Percentiles rank a stretch among this genome's conserved stretches.
These are phyloP conservation scores for Blepharisma stoltei DNA, from an alignment of 73 alveolate species.

Conservation along the genomic window DNA sequence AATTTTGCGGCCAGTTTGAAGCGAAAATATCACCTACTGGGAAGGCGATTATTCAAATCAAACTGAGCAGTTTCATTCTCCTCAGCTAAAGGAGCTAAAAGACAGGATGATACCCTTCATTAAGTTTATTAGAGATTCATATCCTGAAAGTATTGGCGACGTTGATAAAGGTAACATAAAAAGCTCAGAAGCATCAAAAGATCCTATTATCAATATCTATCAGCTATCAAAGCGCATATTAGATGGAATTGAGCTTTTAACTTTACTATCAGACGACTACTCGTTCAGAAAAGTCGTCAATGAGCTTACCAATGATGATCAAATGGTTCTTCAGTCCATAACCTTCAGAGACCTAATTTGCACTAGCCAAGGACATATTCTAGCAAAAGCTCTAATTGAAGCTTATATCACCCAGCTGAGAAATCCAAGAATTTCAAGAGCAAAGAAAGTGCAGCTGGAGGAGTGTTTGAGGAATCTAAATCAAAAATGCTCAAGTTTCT, in stretches of 20 bases:
- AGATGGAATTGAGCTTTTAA: not conserved
- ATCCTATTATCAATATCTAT: not conserved
- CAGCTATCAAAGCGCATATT: not conserved
- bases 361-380: not conserved
- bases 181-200: not conserved
- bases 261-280: not conserved
- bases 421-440: not conserved
- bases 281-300: not conserved
- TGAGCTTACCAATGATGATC: constrained; percentile 2
- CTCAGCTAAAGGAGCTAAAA: not conserved
- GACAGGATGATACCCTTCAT: not conserved
- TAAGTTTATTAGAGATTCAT: not conserved
- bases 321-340: not conserved
- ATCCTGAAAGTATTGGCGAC: not conserved
- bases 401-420: constrained; percentile 7
- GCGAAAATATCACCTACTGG: not conserved
- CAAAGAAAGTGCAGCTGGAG: not conserved
- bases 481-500: constrained; percentile 1
- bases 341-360: not conserved
- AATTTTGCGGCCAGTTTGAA: constrained; percentile 23
- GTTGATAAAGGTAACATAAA: too few species aligned
- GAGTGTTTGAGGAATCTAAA: not conserved
- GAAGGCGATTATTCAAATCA: constrained; percentile 19
- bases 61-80: constrained; percentile 8
- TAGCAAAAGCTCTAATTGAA: constrained; percentile 19